phyloP scores from a whole-genome alignment of 805 yeast species.

The Candida railenensis region DNA sequence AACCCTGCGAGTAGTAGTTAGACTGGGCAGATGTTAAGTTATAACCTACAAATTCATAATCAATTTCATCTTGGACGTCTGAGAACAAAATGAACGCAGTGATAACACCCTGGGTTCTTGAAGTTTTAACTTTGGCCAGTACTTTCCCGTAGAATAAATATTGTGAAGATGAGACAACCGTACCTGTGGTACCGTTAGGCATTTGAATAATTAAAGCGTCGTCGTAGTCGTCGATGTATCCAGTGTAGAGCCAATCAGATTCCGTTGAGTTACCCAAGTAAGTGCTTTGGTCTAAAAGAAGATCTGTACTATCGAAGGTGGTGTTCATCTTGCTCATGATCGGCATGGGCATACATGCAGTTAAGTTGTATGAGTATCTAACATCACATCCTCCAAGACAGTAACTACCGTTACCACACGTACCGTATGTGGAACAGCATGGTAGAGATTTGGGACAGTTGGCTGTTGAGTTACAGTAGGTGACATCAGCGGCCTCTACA shows the following conservation, averaged over 20 bases:
- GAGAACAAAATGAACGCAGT: slow-evolving; percentile 81
- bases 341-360: slow-evolving; percentile 87
- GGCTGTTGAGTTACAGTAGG: slow-evolving; percentile 49
- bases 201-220: slow-evolving; percentile 64
- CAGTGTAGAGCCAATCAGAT: slow-evolving; percentile 70
- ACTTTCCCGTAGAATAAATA: slow-evolving; percentile 89
- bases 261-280: slow-evolving; percentile 72
- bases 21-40: slow-evolving; percentile 67
- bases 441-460: slow-evolving; percentile 79
- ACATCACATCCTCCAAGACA: slow-evolving; percentile 92
- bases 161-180: slow-evolving; percentile 76
- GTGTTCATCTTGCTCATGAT: slow-evolving; percentile 52
- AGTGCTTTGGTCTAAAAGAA: slow-evolving; percentile 24
- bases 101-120: slow-evolving; percentile 77
- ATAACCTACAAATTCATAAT: slow-evolving; percentile 82
- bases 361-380: slow-evolving; percentile 56
- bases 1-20: slow-evolving; percentile 79
- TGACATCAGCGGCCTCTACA: slow-evolving; percentile 9
- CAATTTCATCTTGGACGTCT: slow-evolving; percentile 87
- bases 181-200: slow-evolving; percentile 74
- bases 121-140: slow-evolving; percentile 65
- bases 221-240: slow-evolving; percentile 49
- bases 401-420: slow-evolving; percentile 71
- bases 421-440: slow-evolving; percentile 82
- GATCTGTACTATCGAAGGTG: slow-evolving; percentile 34